Conservation (phyloP, 2,329 filamentous ascomycete genomes). For the Penicillium psychrosexuale region DNA sequence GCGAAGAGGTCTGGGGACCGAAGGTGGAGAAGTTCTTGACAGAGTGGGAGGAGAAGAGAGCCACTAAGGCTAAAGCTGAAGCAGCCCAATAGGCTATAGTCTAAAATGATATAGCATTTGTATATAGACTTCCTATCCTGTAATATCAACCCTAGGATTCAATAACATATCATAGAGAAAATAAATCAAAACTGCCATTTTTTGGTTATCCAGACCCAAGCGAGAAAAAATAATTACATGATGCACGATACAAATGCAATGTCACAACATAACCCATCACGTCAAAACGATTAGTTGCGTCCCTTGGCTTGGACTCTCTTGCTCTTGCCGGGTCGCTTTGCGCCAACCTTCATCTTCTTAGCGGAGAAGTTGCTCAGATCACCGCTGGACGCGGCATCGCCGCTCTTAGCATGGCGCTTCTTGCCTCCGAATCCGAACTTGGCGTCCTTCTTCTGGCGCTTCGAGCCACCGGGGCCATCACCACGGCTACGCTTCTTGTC, state of each 20-base stretch:
- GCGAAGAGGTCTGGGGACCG: conserved; percentile 78
- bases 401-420: conserved; percentile 87
- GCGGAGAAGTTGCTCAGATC: conserved; percentile 78
- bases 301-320: conserved; percentile 41
- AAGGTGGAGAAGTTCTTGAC: conserved; percentile 62
- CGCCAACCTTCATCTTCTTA: conserved; percentile 74
- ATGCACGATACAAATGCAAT: conserved; percentile 14
- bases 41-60: conserved; percentile 48
- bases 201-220: conserved; percentile 15
- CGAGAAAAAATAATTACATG: conserved; percentile 16
- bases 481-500: conserved; percentile 49
- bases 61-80: conserved; percentile 10
- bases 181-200: conserved; percentile 12
- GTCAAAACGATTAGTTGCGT: conserved; percentile 15
- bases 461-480: conserved; percentile 47
- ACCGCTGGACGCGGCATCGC: conserved; percentile 76
- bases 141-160: too few relatives aligned
- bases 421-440: conserved; percentile 97
- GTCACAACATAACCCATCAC: conserved; percentile 7
- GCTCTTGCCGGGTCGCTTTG: conserved; percentile 53
- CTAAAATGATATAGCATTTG: neutral
- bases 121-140: conserved; percentile 1
- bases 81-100: neutral
- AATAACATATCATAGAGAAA: neutral
- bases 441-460: conserved; percentile 89